A percentile compares a stretch with the other conserved stretches of the same genome.
Evolutionary conservation across 2,329 filamentous ascomycete species (phyloP).

Genomic region (Colletotrichum horii): DNA sequence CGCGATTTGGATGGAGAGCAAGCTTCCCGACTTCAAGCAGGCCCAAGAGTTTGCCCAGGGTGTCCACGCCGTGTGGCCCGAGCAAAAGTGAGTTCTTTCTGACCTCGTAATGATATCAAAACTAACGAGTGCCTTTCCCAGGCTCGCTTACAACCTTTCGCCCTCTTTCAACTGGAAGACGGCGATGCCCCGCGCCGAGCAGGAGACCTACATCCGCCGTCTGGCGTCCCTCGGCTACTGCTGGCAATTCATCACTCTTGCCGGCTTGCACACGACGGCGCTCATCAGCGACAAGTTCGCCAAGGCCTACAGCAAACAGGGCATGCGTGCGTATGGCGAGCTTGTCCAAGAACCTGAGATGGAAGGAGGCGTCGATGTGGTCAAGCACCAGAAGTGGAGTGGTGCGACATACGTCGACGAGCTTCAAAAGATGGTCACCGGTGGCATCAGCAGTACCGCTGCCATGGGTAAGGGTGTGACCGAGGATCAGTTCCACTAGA

Average conservation of each 20-base stretch:
- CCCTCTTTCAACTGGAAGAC: conserved; percentile 99
- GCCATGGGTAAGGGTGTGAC: conserved; percentile 99
- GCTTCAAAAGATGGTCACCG: conserved; percentile 94
- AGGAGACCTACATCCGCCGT: conserved; percentile 96
- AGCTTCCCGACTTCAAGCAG: conserved; percentile 89
- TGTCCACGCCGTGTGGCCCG: conserved; percentile 92
- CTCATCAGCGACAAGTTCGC: conserved; percentile 91
- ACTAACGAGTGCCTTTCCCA: conserved; percentile 36
- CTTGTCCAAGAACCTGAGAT: conserved; percentile 98
- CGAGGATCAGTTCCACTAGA: conserved; percentile 87
- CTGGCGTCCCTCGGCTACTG: conserved; percentile 90
- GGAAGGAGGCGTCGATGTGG: conserved; percentile 86
- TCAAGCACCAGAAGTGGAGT: conserved; percentile 99
- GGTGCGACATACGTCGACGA: conserved; percentile 96
- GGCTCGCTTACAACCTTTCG: conserved; percentile 96
- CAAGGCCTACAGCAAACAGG: conserved; percentile 77
- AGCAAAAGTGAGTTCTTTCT: conserved; percentile 79
- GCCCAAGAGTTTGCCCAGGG: conserved; percentile 92
- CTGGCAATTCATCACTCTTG: conserved; percentile 99
- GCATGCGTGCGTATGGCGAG: conserved; percentile 97
- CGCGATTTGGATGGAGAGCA: conserved; percentile 99
- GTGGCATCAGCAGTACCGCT: conserved; percentile 87
- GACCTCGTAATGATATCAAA: not conserved
- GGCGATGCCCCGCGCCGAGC: conserved; percentile 88
- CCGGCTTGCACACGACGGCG: conserved; percentile 93